Conservation (phyloP, 2,329 filamentous ascomycete species). For the Penicillium oxalicum region DNA sequence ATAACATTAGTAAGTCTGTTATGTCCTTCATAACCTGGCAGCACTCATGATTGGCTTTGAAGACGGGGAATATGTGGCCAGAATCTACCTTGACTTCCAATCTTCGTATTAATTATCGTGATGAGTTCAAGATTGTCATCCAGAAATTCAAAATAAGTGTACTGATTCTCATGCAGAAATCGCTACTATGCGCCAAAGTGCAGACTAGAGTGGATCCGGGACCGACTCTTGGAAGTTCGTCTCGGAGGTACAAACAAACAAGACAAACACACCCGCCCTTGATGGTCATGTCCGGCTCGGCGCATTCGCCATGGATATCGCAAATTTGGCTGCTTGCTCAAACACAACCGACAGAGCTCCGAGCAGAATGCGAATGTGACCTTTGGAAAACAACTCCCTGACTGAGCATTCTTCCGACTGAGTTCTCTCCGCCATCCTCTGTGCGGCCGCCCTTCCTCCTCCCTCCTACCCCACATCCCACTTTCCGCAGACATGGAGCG, state of each 20-base stretch:
- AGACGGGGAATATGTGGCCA: no score
- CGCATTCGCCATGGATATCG: conserved; percentile 3
- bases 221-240: not conserved
- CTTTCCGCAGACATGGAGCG: conserved; percentile 29
- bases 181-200: no score
- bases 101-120: no score
- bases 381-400: not conserved
- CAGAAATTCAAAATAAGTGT: no score
- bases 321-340: conserved; percentile 1
- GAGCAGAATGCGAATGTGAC: conserved; percentile 15
- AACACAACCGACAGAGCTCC: conserved; percentile 3
- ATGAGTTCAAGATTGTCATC: no score
- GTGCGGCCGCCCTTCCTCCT: conserved; percentile 7
- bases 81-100: no score
- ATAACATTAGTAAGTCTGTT: no score
- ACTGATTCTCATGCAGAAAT: no score
- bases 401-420: not conserved
- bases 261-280: conserved; percentile 19
- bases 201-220: no score
- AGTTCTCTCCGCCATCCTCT: not conserved
- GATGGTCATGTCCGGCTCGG: conserved; percentile 10
- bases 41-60: no score
- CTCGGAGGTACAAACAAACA: conserved; percentile 12
- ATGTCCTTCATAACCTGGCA: no score
- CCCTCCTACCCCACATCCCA: conserved; percentile 8